Evolutionary conservation across 139 green algal genomes (phyloP).

Genomic region (Pycnococcus provasolii): DNA sequence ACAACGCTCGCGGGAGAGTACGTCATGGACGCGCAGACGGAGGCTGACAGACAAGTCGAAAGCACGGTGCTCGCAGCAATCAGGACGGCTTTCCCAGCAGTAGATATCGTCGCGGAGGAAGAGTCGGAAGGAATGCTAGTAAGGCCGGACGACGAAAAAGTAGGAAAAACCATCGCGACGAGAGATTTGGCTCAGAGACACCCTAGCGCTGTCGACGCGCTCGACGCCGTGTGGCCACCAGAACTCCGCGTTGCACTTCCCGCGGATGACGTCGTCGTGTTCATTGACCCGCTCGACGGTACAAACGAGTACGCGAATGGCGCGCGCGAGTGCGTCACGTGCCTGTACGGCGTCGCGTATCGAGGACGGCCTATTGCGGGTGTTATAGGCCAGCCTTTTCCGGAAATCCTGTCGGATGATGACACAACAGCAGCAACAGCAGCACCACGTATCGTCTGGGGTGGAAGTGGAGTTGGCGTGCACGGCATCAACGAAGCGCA

Average conservation of each 20-base stretch:
- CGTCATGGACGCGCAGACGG: constrained; percentile 27
- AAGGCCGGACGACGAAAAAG: too few species aligned
- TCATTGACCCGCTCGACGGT: constrained; percentile 23
- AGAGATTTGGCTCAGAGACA: neutral
- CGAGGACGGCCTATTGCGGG: constrained; percentile 19
- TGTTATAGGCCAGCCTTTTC: constrained; percentile 27
- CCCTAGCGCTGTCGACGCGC: neutral
- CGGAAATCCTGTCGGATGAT: neutral
- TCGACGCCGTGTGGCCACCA: neutral
- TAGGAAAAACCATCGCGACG: neutral
- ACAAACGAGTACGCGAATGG: constrained; percentile 26
- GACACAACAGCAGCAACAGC: neutral
- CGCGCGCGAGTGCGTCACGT: constrained; percentile 4
- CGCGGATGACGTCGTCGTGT: constrained; percentile 16
- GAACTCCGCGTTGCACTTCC: neutral
- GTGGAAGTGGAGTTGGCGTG: constrained; percentile 12
- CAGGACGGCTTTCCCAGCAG: too few species aligned
- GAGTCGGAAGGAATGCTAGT: neutral
- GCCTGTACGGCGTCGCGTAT: constrained; percentile 18
- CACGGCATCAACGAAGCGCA: neutral
- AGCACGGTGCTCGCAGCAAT: neutral
- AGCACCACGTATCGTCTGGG: constrained; percentile 16
- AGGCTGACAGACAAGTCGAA: constrained; percentile 23
- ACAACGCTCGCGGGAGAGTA: neutral
- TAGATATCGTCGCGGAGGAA: constrained; percentile 23